These are phyloP conservation scores for Stevia rebaudiana DNA, from an alignment of 140 eudicot genomes.

Conservation along the genomic window DNA sequence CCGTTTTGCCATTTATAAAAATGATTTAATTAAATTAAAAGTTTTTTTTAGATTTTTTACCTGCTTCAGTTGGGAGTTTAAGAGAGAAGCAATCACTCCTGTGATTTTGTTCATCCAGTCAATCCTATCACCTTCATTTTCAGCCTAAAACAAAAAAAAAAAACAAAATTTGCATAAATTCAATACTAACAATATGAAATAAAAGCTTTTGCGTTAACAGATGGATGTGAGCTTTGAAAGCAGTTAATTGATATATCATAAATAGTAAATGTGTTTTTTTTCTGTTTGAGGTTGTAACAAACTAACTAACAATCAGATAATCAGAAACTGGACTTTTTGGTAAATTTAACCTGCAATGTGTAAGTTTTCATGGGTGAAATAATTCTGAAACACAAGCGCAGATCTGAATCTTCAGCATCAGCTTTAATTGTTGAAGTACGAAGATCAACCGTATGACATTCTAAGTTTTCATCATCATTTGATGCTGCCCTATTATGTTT, in stretches of 20 bases:
- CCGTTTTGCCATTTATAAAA: neutral
- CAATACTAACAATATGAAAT: neutral
- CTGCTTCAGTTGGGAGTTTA: constrained; percentile 82
- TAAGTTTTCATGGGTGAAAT: constrained; percentile 83
- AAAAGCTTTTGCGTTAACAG: neutral
- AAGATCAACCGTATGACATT: constrained; percentile 78
- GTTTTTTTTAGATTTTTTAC: constrained; percentile 35
- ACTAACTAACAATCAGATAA: neutral
- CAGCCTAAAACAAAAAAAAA: constrained; percentile 62
- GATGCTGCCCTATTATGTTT: constrained; percentile 65
- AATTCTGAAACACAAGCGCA: constrained; percentile 89
- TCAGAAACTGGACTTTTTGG: neutral
- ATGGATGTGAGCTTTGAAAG: no score
- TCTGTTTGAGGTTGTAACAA: neutral
- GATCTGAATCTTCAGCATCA: constrained; percentile 90
- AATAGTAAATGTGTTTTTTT: neutral
- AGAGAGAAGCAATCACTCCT: constrained; percentile 85
- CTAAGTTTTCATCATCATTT: constrained; percentile 53
- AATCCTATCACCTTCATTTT: constrained; percentile 83
- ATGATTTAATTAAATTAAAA: neutral
- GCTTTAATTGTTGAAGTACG: constrained; percentile 88
- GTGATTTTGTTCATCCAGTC: constrained; percentile 92
- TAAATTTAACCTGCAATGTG: constrained; percentile 66
- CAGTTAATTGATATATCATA: no score
- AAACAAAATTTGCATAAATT: constrained; percentile 11